A percentile compares a stretch with the other conserved stretches of the same genome.
Evolutionary conservation across 345 rosid species (phyloP).

Genomic region (Moringa oleifera): DNA sequence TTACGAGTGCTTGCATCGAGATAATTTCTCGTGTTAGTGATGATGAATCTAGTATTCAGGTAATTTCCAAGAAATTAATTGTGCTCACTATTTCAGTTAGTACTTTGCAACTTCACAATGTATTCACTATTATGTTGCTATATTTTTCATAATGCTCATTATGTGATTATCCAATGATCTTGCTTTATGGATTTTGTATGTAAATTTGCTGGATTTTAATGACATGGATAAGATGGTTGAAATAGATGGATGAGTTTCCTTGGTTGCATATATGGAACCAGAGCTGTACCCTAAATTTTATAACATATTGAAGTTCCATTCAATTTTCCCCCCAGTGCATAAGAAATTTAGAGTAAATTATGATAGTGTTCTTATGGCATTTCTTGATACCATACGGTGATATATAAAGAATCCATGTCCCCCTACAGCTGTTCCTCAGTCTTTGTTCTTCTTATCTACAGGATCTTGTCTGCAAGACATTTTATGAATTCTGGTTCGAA

Average conservation of each 20-base stretch:
- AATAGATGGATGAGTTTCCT: neutral
- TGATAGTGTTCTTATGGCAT: neutral
- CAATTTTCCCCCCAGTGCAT: neutral
- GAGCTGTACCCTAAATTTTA: too few species aligned
- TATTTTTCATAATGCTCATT: neutral
- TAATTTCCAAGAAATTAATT: conserved; percentile 25
- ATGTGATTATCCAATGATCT: neutral
- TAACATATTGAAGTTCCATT: neutral
- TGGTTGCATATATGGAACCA: neutral
- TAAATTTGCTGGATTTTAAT: too few species aligned
- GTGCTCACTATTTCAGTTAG: neutral
- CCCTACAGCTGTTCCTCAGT: conserved; percentile 1
- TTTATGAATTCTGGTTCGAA: conserved; percentile 98
- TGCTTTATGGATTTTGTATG: neutral
- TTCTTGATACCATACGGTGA: neutral
- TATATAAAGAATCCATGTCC: neutral
- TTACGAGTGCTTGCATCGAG: conserved; percentile 86
- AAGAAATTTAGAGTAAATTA: neutral
- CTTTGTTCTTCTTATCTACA: conserved; percentile 23
- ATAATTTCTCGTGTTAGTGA: conserved; percentile 91
- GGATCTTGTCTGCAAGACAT: conserved; percentile 99
- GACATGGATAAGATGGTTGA: neutral
- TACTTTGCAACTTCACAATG: neutral
- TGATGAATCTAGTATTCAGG: conserved; percentile 98
- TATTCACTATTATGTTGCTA: neutral